A percentile compares a stretch with the other conserved stretches of the same genome.
Conservation (phyloP, 2,329 filamentous ascomycete genomes). For the Neonectria faginata region DNA sequence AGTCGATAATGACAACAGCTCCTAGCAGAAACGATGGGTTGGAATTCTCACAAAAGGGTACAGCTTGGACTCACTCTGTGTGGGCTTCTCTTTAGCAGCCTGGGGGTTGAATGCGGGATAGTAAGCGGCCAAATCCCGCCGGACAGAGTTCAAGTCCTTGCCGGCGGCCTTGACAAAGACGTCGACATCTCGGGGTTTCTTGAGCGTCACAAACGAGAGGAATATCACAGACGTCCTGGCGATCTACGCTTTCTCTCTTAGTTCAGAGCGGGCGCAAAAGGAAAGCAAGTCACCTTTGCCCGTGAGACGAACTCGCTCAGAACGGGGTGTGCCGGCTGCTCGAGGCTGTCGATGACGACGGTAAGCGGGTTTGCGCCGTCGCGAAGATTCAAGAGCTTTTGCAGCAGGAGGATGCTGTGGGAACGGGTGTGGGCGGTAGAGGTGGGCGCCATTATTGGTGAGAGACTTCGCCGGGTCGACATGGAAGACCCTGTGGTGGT, state of each 20-base stretch:
- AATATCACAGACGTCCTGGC: constrained; percentile 78
- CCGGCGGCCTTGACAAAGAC: constrained; percentile 73
- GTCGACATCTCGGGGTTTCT: constrained; percentile 73
- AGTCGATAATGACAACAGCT: constrained; percentile 82
- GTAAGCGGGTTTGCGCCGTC: constrained; percentile 89
- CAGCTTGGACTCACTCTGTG: constrained; percentile 55
- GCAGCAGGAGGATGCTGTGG: constrained; percentile 85
- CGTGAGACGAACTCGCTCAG: constrained; percentile 79
- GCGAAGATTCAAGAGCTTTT: constrained; percentile 82
- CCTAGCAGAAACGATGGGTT: constrained; percentile 58
- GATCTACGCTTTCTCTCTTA: constrained; percentile 51
- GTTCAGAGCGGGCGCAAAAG: background rate
- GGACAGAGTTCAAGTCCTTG: constrained; percentile 67
- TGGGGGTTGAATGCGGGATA: constrained; percentile 56
- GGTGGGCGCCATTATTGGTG: constrained; percentile 63
- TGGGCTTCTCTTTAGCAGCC: constrained; percentile 50
- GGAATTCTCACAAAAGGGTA: background rate
- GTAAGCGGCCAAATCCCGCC: constrained; percentile 69
- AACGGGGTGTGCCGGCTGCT: constrained; percentile 80
- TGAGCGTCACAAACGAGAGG: constrained; percentile 81
- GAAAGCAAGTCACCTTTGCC: constrained; percentile 69
- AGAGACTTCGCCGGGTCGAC: background rate
- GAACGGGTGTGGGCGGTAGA: constrained; percentile 78
- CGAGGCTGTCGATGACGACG: constrained; percentile 84
- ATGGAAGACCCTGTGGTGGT: background rate